A percentile compares a stretch with the other conserved stretches of the same genome.
Evolutionary conservation across 139 green algal species (phyloP).

Genomic region (Picochlorum sp.): DNA sequence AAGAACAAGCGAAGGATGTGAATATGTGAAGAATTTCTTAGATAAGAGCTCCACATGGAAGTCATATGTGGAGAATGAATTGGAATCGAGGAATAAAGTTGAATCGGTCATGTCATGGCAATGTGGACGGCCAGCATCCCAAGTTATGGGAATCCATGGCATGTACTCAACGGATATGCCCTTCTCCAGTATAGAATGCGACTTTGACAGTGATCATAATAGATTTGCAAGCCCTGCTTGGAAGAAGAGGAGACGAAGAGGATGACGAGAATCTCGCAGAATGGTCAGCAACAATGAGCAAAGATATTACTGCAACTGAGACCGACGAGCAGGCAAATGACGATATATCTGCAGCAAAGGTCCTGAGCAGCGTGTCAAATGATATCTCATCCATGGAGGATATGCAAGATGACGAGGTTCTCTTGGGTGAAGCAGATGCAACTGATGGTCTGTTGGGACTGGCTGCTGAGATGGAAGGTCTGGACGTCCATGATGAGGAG

Average conservation of each 20-base stretch:
- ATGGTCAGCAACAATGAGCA: background rate
- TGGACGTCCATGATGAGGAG: background rate
- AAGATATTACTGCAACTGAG: background rate
- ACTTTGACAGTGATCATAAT: no score
- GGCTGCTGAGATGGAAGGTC: background rate
- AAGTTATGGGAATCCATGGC: background rate
- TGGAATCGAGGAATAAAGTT: constrained; percentile 26
- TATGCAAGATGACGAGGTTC: constrained; percentile 22
- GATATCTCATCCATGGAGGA: constrained; percentile 13
- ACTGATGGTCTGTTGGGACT: constrained; percentile 20
- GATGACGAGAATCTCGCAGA: background rate
- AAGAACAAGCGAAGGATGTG: background rate
- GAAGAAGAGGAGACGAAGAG: no score
- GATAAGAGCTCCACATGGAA: background rate
- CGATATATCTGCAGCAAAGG: background rate
- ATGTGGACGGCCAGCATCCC: constrained; percentile 25
- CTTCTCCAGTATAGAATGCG: background rate
- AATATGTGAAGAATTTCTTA: constrained; percentile 2
- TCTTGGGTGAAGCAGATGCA: constrained; percentile 14
- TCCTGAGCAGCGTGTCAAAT: background rate
- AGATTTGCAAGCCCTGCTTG: no score
- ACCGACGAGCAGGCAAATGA: background rate
- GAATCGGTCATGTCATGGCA: constrained; percentile 25
- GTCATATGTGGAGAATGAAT: background rate
- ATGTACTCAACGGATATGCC: background rate